These are phyloP conservation scores for Raddia guianensis DNA, from an alignment of 176 grass and related monocot genomes.

Conservation along the genomic window DNA sequence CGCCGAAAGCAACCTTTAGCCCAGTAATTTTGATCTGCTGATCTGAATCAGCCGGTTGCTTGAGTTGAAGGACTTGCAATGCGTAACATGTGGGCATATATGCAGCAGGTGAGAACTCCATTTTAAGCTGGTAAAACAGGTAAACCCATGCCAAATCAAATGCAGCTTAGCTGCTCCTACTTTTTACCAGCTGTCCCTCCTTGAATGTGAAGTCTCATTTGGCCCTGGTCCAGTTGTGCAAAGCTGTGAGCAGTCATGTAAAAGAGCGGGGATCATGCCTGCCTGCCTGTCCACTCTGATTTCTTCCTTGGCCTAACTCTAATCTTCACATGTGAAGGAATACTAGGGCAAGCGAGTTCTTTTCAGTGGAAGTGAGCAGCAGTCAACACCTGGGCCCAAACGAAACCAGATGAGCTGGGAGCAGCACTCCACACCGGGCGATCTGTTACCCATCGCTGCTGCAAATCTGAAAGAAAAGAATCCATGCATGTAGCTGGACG, in stretches of 20 bases:
- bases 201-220: slow-evolving; percentile 11
- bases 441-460: background rate
- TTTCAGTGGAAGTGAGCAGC: background rate
- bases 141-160: no score
- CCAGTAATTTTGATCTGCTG: slow-evolving; percentile 3
- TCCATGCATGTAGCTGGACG: background rate
- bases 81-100: background rate
- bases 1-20: slow-evolving; percentile 36
- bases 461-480: background rate
- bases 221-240: background rate
- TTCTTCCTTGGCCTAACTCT: slow-evolving; percentile 5
- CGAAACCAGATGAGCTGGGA: background rate
- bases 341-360: background rate
- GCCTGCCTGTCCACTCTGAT: background rate
- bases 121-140: background rate
- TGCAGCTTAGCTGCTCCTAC: no score
- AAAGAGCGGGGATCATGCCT: background rate
- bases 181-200: no score
- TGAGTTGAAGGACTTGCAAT: background rate
- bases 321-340: background rate
- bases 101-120: background rate
- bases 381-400: background rate
- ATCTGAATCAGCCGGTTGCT: background rate
- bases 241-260: background rate
- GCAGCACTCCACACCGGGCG: no score